Base-by-base conservation (phyloP, 768 basidiomycete species). In the Lentinula sp. region DNA sequence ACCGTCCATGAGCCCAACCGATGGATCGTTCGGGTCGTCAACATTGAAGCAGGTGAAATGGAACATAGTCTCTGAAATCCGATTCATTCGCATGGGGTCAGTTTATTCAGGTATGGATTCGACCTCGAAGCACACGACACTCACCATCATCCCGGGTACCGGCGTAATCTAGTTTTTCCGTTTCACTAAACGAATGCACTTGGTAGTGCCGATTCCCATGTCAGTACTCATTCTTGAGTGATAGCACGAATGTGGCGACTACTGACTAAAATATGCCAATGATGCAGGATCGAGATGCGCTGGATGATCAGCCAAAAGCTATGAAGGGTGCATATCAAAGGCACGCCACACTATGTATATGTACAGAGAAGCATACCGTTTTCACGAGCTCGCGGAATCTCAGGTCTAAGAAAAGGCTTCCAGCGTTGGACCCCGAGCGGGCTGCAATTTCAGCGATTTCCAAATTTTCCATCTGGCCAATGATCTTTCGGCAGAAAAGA, bases 361-460 rank as follows among this genome's bases (percentile, higher is more conserved):
- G 54, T 28, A 42, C 53, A 61, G 39, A 56, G 32, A 52, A 34
- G 23, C 52, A 18, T 46, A 69, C 66, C 23, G 80, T 88, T 71
- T 82, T 82, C 57, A 95, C 86, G 16, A 95, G 82, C 64, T 91
- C 89, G 18, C 87, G 81, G 75, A 95, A 95, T 63, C 91, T 83
- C 50, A 95, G 76, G 74, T 95, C 93, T 59, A 95, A 83, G 75
- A 94, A 94, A 53, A 95, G 76, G 64, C 88, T 89, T 13, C 93
- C 93, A 66, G 91, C 93, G 68, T 90, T 94, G 6, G 90, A 88
- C 2, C 93, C 93, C 51, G 89, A 91, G 58, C 92, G 80, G 13
- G 91, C 91, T 63, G 89, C 90, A 75, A 95, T 88, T 74, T 95
- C 93, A 49, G 92, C 93, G 62, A 95, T 93, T 71, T 95, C 92